phyloP scores from a whole-genome alignment of 305 asterid species.

The Fraxinus sp. region DNA sequence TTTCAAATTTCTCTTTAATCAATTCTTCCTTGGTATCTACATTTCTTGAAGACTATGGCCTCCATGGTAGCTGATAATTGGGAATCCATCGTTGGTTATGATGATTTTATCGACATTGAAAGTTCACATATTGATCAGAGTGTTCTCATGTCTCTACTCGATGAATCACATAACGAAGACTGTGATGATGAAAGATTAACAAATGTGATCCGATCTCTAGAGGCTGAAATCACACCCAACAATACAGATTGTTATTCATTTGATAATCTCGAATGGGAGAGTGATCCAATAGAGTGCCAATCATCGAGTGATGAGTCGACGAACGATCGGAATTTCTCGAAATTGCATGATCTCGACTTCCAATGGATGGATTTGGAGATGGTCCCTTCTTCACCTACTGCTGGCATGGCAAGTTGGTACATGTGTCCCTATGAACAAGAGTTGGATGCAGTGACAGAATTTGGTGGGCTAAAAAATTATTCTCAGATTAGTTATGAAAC shows the following conservation, averaged over 20 bases:
- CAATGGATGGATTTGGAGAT: slow-evolving; percentile 49
- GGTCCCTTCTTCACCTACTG: slow-evolving; percentile 30
- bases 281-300: slow-evolving; percentile 20
- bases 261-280: slow-evolving; percentile 5
- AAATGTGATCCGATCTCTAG: slow-evolving; percentile 51
- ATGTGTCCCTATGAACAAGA: slow-evolving; percentile 32
- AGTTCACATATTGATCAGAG: slow-evolving; percentile 36
- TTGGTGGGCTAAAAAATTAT: slow-evolving; percentile 25
- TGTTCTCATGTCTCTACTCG: slow-evolving; percentile 55
- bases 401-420: slow-evolving; percentile 31
- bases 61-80: slow-evolving; percentile 39
- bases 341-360: slow-evolving; percentile 23
- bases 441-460: slow-evolving; percentile 9
- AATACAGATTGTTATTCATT: not conserved
- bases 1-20: not conserved
- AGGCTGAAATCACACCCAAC: slow-evolving; percentile 43
- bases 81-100: slow-evolving; percentile 27
- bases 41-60: slow-evolving; percentile 29
- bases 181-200: slow-evolving; percentile 52
- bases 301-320: slow-evolving; percentile 19
- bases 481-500: slow-evolving; percentile 19
- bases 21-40: not conserved
- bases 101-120: slow-evolving; percentile 25
- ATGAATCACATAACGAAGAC: slow-evolving; percentile 53
- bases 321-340: slow-evolving; percentile 14